These are phyloP conservation scores for Pseudognaphalium luteoalbum DNA, from an alignment of 129 eudicot genomes.

Conservation along the genomic window DNA sequence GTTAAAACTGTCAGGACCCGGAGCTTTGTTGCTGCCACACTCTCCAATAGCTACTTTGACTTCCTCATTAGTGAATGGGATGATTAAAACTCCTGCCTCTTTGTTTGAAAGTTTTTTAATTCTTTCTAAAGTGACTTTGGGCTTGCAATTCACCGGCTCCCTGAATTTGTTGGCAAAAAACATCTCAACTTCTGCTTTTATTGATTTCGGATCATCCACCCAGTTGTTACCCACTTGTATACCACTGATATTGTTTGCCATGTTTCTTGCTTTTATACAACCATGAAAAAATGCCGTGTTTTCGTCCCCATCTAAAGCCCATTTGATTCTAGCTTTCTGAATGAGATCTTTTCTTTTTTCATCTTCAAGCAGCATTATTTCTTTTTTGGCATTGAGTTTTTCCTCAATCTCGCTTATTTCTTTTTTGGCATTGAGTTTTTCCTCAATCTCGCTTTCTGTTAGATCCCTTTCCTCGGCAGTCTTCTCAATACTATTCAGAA, in stretches of 20 bases:
- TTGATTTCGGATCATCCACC: background rate
- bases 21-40: too few species aligned
- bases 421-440: background rate
- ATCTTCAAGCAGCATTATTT: background rate
- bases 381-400: too few species aligned
- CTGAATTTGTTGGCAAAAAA: too few species aligned
- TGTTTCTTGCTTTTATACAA: background rate
- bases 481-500: too few species aligned
- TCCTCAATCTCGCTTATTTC: too few species aligned
- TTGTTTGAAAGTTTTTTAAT: too few species aligned
- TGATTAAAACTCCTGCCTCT: too few species aligned
- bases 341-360: background rate
- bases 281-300: background rate
- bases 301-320: background rate
- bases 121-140: too few species aligned
- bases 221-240: background rate
- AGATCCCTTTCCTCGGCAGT: background rate
- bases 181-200: background rate
- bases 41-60: too few species aligned
- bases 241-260: background rate
- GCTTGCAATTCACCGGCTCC: too few species aligned
- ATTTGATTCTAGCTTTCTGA: background rate
- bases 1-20: too few species aligned
- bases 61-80: too few species aligned
- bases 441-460: background rate